A percentile compares a stretch with the other conserved stretches of the same genome.
Conservation (phyloP, 192 early-diverging fungal species). For the Coemansia sp. region DNA sequence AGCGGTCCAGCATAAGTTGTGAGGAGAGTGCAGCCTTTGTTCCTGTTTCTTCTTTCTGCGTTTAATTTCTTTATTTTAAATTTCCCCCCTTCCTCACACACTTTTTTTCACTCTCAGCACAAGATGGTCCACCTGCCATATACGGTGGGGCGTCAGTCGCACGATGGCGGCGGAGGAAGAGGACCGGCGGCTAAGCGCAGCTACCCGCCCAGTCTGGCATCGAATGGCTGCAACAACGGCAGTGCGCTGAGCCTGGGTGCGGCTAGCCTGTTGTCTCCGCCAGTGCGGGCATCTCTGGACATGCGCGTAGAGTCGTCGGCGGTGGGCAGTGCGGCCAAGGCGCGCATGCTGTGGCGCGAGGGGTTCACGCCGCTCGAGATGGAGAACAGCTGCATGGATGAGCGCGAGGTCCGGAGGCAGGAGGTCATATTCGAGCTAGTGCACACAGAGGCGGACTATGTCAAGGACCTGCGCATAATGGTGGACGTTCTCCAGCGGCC, state of each 20-base stretch:
- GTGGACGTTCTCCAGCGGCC: constrained; percentile 64
- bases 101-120: too few species aligned
- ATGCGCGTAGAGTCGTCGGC: constrained; percentile 18
- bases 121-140: constrained; percentile 35
- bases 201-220: background rate
- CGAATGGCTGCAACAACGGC: background rate
- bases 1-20: too few species aligned
- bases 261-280: background rate
- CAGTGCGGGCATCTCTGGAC: constrained; percentile 3
- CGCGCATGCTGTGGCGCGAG: constrained; percentile 56
- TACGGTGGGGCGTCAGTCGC: constrained; percentile 23
- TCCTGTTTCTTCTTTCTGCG: background rate
- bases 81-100: too few species aligned
- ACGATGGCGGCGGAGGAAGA: constrained; percentile 10
- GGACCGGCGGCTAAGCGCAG: constrained; percentile 1
- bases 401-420: constrained; percentile 79
- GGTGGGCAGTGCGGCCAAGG: constrained; percentile 36
- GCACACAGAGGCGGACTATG: constrained; percentile 87
- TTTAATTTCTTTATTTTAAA: background rate
- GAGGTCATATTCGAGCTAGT: constrained; percentile 95
- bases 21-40: too few species aligned
- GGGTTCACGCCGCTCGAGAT: constrained; percentile 56
- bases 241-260: background rate
- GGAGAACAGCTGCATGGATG: constrained; percentile 57
- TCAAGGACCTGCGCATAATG: constrained; percentile 79